phyloP scores from a whole-genome alignment of 257 asterid genomes.

The Primulina huaijiensis region DNA sequence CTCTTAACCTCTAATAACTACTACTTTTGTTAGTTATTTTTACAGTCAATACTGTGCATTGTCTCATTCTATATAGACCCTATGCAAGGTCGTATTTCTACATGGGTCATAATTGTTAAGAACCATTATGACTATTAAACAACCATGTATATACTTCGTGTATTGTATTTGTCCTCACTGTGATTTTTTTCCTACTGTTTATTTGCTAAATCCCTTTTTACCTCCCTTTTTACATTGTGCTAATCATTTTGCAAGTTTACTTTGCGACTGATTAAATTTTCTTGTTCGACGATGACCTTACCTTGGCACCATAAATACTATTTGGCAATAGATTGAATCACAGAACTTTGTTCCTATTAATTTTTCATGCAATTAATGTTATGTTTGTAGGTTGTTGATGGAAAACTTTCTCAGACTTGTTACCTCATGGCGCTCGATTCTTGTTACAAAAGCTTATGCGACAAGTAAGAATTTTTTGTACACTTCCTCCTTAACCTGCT shows the following conservation, averaged over 20 bases:
- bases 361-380: slow-evolving; percentile 24
- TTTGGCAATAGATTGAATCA: background rate
- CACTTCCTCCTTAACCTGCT: slow-evolving; percentile 1
- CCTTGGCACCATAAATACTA: background rate
- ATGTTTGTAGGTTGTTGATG: slow-evolving; percentile 87
- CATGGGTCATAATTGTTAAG: background rate
- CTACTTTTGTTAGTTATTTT: slow-evolving; percentile 13
- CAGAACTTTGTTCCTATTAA: slow-evolving; percentile 4
- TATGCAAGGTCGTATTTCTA: background rate
- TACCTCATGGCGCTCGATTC: slow-evolving; percentile 97
- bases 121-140: background rate
- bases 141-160: background rate
- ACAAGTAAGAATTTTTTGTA: slow-evolving; percentile 47
- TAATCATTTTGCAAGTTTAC: background rate
- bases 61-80: background rate
- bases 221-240: background rate
- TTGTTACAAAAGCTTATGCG: slow-evolving; percentile 78
- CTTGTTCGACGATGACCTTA: background rate
- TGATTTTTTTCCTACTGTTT: background rate
- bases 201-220: background rate
- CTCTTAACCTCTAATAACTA: slow-evolving; percentile 13
- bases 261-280: background rate
- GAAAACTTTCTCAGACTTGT: slow-evolving; percentile 98
- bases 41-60: slow-evolving; percentile 13
- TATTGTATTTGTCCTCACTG: background rate